Evolutionary conservation across 2,329 filamentous ascomycete genomes (phyloP).

Genomic region (Reticulascus tulasneorum): DNA sequence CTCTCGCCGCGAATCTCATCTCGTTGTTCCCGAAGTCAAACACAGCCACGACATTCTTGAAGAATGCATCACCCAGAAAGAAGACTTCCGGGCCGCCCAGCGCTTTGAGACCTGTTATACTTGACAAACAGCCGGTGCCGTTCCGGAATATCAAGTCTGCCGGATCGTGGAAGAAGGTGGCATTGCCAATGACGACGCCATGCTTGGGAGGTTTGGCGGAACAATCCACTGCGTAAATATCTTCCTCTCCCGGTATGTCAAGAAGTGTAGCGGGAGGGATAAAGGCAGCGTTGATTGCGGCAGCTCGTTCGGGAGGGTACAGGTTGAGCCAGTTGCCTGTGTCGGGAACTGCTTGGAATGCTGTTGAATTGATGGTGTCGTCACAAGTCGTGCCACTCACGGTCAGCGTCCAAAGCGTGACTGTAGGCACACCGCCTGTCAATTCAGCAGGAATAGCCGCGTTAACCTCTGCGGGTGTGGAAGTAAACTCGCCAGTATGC

Average conservation of each 20-base stretch:
- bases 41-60: conserved; percentile 46
- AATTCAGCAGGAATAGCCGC: conserved; percentile 13
- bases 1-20: conserved; percentile 37
- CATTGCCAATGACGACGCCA: conserved; percentile 33
- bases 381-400: conserved; percentile 8
- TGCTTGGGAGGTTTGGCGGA: conserved; percentile 33
- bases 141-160: conserved; percentile 24
- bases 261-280: conserved; percentile 33
- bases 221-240: conserved; percentile 36
- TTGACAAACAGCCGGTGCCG: conserved; percentile 7
- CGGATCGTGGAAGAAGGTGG: conserved; percentile 24
- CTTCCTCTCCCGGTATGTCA: conserved; percentile 16
- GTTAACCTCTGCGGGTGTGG: conserved; percentile 15
- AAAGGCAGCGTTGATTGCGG: conserved; percentile 35
- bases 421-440: conserved; percentile 8
- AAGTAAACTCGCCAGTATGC: conserved; percentile 11
- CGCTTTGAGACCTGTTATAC: not conserved
- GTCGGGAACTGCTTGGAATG: conserved; percentile 38
- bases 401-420: conserved; percentile 15
- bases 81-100: conserved; percentile 6
- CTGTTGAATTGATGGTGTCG: conserved; percentile 20
- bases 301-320: conserved; percentile 30
- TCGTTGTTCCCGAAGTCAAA: conserved; percentile 43
- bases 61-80: conserved; percentile 42
- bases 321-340: conserved; percentile 37